Evolutionary conservation across 768 basidiomycete species (phyloP), one percentile per base, ranked within the genome.

Genomic region (Tubosaeta sp.): DNA sequence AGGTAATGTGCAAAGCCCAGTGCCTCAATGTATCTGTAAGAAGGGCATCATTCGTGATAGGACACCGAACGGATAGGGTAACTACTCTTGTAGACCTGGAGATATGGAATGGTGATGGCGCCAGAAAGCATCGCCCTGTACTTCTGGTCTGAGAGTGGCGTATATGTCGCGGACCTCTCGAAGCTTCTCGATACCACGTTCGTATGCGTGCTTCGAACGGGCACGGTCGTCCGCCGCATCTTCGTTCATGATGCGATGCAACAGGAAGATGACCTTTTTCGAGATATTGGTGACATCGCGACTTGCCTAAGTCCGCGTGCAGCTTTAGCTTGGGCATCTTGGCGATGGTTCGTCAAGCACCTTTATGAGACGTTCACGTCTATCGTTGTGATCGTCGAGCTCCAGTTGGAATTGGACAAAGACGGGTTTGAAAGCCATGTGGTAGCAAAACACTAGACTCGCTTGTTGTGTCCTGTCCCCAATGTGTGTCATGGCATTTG

Each of bases 251-350:
- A 85, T 72, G 46, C 93, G 86, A 63, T 97, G 95, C 5, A 97
- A 76, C 37, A 91, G 83, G 65, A 98, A 98, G 57, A 99, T 97
- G 58, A 84, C 76, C 71, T 91, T 95, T 70, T 99, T 99, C 47
- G 93, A 92, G 33, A 89, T 76, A 59, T 85, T 89, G 25, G 95
- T 97, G 46, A 92, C 80, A 70, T 97, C 94, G 33, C 95, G 84
- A 64, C 84, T 86, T 35, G 81, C 77, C 89, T 91, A 66, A 89
- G 66, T 42, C 43, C 31, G 14, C 39, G 52, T 29, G 38, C 48
- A 9, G 39, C 17, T 44, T 51, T 37, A 58, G 54, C 45, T 29
- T 27, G 25, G 16, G 48, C n/a, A 29, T 7, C 17, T 29, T 32
- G 29, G 11, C 10, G 7, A 48, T 64, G 43, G 11, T 42, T 62